Conservation (phyloP, 164 flowering plant species). For the Brasenia schreberi region DNA sequence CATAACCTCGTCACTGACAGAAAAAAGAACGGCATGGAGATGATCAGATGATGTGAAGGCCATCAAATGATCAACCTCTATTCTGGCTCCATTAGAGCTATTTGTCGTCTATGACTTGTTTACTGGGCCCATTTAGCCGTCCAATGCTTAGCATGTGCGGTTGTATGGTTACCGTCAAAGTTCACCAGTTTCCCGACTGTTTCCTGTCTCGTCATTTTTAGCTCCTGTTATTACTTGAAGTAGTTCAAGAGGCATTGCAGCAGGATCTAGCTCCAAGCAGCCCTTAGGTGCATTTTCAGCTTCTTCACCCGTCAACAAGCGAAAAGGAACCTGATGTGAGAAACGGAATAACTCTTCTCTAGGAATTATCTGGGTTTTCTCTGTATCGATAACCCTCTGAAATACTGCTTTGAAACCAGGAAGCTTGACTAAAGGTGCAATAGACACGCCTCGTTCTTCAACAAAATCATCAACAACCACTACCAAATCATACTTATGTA, state of each 20-base stretch:
- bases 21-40: background rate
- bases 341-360: conserved; percentile 59
- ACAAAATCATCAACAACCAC: conserved; percentile 54
- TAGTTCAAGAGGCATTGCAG: conserved; percentile 63
- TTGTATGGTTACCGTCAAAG: background rate
- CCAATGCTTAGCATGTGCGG: background rate
- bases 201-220: conserved; percentile 4
- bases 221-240: conserved; percentile 36
- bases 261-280: conserved; percentile 70
- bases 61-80: background rate
- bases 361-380: conserved; percentile 30
- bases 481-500: conserved; percentile 67
- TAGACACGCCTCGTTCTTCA: conserved; percentile 38
- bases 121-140: background rate
- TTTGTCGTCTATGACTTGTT: background rate
- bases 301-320: conserved; percentile 58
- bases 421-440: conserved; percentile 54
- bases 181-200: conserved; percentile 1
- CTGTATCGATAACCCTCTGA: conserved; percentile 45
- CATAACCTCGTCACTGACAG: background rate
- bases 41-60: background rate
- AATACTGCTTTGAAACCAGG: conserved; percentile 67
- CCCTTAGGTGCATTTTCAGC: conserved; percentile 53
- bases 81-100: background rate
- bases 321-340: conserved; percentile 69